These are phyloP conservation scores for Gracilaria domingensis DNA, from an alignment of 23 red algal genomes.

Conservation along the genomic window DNA sequence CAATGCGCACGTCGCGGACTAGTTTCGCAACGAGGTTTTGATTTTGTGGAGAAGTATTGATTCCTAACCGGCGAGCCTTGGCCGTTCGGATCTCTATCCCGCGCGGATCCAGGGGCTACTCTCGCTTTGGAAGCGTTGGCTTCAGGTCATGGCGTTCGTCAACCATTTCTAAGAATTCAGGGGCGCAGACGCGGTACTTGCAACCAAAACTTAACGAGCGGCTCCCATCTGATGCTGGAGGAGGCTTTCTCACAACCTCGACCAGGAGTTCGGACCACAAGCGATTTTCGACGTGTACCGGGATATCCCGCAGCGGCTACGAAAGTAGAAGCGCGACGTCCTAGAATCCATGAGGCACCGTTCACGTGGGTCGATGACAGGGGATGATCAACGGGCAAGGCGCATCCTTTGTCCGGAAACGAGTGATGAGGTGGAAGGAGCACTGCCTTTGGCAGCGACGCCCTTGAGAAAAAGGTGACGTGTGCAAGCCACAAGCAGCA, in stretches of 20 bases:
- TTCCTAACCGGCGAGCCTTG: conserved; percentile 55
- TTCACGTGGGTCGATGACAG: too few species aligned
- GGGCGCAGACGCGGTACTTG: not conserved
- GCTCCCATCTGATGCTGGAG: too few species aligned
- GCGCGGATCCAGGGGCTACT: conserved; percentile 47
- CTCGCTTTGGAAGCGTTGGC: not conserved
- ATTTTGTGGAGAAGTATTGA: conserved; percentile 65
- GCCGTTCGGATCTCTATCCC: conserved; percentile 60
- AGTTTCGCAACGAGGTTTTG: conserved; percentile 78
- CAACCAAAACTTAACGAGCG: too few species aligned
- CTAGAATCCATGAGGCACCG: too few species aligned
- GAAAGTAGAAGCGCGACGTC: too few species aligned
- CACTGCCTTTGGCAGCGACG: not conserved
- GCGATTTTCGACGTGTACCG: too few species aligned
- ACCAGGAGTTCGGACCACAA: too few species aligned
- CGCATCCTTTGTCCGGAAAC: too few species aligned
- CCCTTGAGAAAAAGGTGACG: not conserved
- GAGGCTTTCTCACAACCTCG: too few species aligned
- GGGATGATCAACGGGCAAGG: too few species aligned
- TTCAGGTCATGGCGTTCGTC: not conserved
- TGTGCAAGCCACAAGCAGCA: not conserved
- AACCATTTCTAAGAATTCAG: conserved; percentile 6
- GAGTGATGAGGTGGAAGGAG: not conserved
- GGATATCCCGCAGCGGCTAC: too few species aligned
- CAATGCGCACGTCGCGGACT: conserved; percentile 55